Evolutionary conservation across 2,329 filamentous ascomycete species (phyloP).

Genomic region (Graphiopsis chlorocephala): DNA sequence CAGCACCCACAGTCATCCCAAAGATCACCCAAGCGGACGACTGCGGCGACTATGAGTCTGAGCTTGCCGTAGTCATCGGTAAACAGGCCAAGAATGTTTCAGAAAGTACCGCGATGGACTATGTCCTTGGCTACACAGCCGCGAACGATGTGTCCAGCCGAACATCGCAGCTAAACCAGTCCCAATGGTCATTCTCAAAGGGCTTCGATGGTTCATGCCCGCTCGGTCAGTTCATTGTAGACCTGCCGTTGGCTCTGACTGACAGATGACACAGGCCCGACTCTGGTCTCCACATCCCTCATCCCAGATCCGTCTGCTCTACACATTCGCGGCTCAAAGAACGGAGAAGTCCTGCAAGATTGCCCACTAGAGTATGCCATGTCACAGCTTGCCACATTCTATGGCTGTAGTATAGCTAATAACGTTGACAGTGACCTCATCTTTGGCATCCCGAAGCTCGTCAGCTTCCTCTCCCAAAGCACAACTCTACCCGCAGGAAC

Average conservation of each 20-base stretch:
- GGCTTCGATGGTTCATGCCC: constrained; percentile 59
- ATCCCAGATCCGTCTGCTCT: not conserved
- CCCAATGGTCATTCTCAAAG: constrained; percentile 59
- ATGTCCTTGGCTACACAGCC: constrained; percentile 63
- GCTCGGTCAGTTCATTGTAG: constrained; percentile 36
- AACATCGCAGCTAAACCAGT: constrained; percentile 53
- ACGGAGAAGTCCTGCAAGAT: not conserved
- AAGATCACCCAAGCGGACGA: not conserved
- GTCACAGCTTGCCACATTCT: not conserved
- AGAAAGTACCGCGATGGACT: constrained; percentile 56
- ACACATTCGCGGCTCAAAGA: not conserved
- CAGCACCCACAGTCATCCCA: not conserved
- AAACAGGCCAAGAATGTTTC: constrained; percentile 53
- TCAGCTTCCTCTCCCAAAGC: constrained; percentile 42
- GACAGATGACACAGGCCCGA: not conserved
- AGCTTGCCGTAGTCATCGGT: constrained; percentile 58
- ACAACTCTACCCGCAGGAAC: constrained; percentile 44
- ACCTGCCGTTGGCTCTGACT: not conserved
- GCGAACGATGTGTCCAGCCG: constrained; percentile 63
- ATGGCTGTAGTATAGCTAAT: not conserved
- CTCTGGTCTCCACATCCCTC: not conserved
- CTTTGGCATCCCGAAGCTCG: constrained; percentile 27
- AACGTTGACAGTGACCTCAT: not conserved
- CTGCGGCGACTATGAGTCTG: constrained; percentile 53
- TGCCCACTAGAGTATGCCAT: not conserved